Percentiles rank a stretch among this genome's conserved stretches.
Evolutionary conservation across 1,284 basidiomycete species (phyloP).

Genomic region (Ganoderma lingzhi): DNA sequence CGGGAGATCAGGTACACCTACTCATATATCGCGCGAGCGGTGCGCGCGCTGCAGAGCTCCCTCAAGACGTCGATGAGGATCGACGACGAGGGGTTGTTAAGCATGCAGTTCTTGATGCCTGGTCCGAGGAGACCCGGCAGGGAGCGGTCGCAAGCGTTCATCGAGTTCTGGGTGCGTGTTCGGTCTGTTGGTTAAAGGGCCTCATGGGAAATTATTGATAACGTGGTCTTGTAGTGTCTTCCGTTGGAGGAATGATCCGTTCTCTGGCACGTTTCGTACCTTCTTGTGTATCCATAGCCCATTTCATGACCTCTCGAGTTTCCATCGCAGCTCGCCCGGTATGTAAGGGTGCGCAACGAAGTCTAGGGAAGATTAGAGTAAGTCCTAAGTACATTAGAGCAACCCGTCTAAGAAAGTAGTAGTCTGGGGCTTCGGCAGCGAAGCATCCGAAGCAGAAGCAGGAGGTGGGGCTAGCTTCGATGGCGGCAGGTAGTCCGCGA

Average conservation of each 20-base stretch:
- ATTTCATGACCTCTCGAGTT: not conserved
- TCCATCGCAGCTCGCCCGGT: slow-evolving; percentile 4
- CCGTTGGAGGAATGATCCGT: slow-evolving; percentile 52
- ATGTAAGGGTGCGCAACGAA: not conserved
- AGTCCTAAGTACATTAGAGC: slow-evolving; percentile 40
- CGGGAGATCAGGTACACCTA: slow-evolving; percentile 74
- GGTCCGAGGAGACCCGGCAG: slow-evolving; percentile 57
- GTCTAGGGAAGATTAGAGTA: slow-evolving; percentile 20
- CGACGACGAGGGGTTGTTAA: slow-evolving; percentile 80
- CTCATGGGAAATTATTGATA: slow-evolving; percentile 6
- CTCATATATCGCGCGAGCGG: slow-evolving; percentile 71
- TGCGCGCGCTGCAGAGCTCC: slow-evolving; percentile 80
- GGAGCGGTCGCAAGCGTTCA: slow-evolving; percentile 66
- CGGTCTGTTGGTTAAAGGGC: not conserved
- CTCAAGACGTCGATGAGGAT: slow-evolving; percentile 89
- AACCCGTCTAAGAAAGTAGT: slow-evolving; percentile 54
- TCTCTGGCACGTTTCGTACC: not conserved
- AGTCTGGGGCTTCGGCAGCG: slow-evolving; percentile 36
- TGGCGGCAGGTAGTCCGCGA: slow-evolving; percentile 70
- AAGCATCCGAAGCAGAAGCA: slow-evolving; percentile 34
- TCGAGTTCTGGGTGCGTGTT: slow-evolving; percentile 82
- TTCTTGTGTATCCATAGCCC: not conserved
- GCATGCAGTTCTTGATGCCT: slow-evolving; percentile 89
- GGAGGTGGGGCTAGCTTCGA: slow-evolving; percentile 33
- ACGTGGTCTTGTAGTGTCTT: slow-evolving; percentile 50